A percentile compares a stretch with the other conserved stretches of the same genome.
Evolutionary conservation across 148 eudicot genomes (phyloP).

Genomic region (Euryodendron excelsum): DNA sequence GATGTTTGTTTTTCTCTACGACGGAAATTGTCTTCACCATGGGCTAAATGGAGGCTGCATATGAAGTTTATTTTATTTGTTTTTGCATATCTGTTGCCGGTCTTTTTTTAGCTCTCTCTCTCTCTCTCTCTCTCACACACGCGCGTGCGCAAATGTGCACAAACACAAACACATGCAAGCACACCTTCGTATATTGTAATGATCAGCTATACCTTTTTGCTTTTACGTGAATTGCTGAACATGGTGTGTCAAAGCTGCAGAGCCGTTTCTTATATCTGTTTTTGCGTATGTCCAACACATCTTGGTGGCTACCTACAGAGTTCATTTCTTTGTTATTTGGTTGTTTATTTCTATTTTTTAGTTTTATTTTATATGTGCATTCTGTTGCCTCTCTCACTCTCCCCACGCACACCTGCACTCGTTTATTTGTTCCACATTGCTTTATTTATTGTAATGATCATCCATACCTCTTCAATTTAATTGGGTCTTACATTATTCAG

Average conservation of each 20-base stretch:
- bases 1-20: neutral
- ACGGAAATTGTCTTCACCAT: neutral
- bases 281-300: neutral
- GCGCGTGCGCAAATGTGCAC: neutral
- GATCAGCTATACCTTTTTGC: neutral
- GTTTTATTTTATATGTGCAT: neutral
- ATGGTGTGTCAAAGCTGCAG: neutral
- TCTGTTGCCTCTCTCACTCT: neutral
- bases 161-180: neutral
- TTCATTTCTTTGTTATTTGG: neutral
- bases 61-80: neutral
- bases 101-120: neutral
- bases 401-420: neutral
- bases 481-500: constrained; percentile 28
- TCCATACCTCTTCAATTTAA: neutral
- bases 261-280: neutral
- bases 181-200: neutral
- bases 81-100: neutral
- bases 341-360: neutral
- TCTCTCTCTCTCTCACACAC: too few relatives aligned
- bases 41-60: neutral
- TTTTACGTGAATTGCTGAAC: neutral
- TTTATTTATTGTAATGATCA: neutral
- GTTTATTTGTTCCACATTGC: neutral
- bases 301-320: neutral